Evolutionary conservation across 2,329 filamentous ascomycete species (phyloP), one percentile per base, ranked within the genome.

Genomic region (Trichocomaceae sp.): DNA sequence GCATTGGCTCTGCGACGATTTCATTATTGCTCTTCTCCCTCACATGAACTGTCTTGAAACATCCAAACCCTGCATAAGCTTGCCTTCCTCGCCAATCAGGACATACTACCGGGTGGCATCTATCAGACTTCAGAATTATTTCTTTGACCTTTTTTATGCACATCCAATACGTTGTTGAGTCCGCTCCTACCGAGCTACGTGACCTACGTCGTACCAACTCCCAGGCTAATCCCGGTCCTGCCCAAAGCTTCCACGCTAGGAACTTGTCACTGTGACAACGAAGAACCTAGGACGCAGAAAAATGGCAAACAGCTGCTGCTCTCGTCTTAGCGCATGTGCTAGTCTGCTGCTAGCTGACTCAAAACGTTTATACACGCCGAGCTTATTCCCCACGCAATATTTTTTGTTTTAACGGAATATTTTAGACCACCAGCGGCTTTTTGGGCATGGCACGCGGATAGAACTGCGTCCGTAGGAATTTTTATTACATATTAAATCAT

Each of bases 221-320:
- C 8, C 29, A 15, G 15, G 9, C 35, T 42, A 50, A 42, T 42
- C 48, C 37, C 37, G 47, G 23, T 26, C 23, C 39, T 51, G 49
- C 49, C 50, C 50, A 52, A 52, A 52, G 50, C 50, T 52, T 19
- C 39, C 23, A 13, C 50, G 54, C 54, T 55, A 55, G 48, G 42
- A 35, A 49, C 26, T 17, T 31, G 56, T 57, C 56, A 57, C 56
- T 55, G 52, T 57, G 56, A 57, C 56, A 57, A 57, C 56, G 52
- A 54, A 50, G 35, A 42, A 12, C 45, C 19, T 17, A 33, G 17
- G 5, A 42, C 39, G n/a, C n/a, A n/a, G 33, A 44, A 51, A 51
- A 42, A 22, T 44, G 29, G 48, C 29, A 45, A 45, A 26, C 39
- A 45, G 49, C n/a, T 47, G 15, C 39, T 20, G 39, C 39, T 42